These are phyloP conservation scores for Trichoderma gamsii DNA, from an alignment of 495 filamentous ascomycete species.

Conservation along the genomic window DNA sequence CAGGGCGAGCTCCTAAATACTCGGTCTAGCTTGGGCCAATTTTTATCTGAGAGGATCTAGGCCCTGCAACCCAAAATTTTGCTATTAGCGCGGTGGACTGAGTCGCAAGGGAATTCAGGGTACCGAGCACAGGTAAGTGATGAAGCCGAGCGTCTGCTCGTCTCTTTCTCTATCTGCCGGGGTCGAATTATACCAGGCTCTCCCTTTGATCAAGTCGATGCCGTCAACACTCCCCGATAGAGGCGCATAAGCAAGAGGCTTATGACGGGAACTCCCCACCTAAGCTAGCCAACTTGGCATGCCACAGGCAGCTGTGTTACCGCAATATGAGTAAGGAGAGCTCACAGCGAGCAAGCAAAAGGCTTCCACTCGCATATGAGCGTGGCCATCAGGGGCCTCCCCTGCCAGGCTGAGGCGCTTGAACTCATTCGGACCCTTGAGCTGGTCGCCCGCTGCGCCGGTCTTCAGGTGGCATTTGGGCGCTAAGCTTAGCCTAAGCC, in stretches of 20 bases:
- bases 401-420: conserved; percentile 1
- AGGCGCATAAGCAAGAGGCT: not conserved
- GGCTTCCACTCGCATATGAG: not conserved
- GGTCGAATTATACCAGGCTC: not conserved
- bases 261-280: not conserved
- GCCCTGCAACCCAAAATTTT: no score
- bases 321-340: not conserved
- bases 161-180: not conserved
- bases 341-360: not conserved
- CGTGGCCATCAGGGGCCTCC: not conserved
- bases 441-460: conserved; percentile 2
- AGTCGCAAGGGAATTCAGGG: no score
- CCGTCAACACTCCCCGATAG: not conserved
- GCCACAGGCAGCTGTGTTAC: not conserved
- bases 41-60: no score
- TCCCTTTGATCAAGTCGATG: not conserved
- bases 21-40: no score
- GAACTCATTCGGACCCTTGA: not conserved
- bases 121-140: no score
- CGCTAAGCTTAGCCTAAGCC: conserved; percentile 8
- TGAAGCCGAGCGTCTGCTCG: not conserved
- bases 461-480: conserved; percentile 11
- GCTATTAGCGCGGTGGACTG: no score
- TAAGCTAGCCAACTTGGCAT: not conserved
- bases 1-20: no score